Evolutionary conservation across 2,329 filamentous ascomycete genomes (phyloP).

Genomic region (Cladophialophora psammophila): DNA sequence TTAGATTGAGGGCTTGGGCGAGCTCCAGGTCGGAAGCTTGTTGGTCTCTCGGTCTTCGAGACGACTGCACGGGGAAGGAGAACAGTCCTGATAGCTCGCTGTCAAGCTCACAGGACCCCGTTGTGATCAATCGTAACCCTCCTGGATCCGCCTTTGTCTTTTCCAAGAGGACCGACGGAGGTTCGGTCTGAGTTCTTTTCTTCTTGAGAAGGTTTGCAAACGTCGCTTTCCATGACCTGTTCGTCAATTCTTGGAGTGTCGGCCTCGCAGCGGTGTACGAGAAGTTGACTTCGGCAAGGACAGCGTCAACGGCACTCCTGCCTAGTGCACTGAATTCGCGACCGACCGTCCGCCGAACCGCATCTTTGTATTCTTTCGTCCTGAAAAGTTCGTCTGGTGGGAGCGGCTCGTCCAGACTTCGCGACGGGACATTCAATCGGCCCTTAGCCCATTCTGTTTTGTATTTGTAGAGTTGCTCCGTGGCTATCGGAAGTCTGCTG

Average conservation of each 20-base stretch:
- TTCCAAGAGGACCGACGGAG: constrained; percentile 52
- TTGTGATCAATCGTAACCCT: constrained; percentile 49
- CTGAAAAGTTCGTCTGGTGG: constrained; percentile 54
- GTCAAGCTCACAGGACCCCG: constrained; percentile 54
- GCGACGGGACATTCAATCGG: constrained; percentile 51
- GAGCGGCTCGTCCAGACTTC: constrained; percentile 42
- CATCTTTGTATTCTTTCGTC: constrained; percentile 51
- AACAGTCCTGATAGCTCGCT: constrained; percentile 50
- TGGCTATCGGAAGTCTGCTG: constrained; percentile 56
- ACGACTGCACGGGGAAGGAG: constrained; percentile 48
- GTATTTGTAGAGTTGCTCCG: constrained; percentile 56
- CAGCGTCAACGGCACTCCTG: constrained; percentile 54
- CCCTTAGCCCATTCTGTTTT: constrained; percentile 57
- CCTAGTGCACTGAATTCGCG: constrained; percentile 55
- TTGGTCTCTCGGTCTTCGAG: constrained; percentile 47
- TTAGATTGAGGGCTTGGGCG: constrained; percentile 51
- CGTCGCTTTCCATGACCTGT: constrained; percentile 53
- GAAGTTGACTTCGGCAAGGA: constrained; percentile 57
- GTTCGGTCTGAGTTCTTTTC: constrained; percentile 50
- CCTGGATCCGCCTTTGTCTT: constrained; percentile 41
- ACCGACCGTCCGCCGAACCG: constrained; percentile 48
- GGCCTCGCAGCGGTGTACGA: constrained; percentile 54
- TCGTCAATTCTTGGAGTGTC: constrained; percentile 52
- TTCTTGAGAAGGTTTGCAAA: constrained; percentile 53
- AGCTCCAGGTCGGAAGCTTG: constrained; percentile 48